Evolutionary conservation across 257 asterid species (phyloP).

Genomic region (Solanum medicagineum): DNA sequence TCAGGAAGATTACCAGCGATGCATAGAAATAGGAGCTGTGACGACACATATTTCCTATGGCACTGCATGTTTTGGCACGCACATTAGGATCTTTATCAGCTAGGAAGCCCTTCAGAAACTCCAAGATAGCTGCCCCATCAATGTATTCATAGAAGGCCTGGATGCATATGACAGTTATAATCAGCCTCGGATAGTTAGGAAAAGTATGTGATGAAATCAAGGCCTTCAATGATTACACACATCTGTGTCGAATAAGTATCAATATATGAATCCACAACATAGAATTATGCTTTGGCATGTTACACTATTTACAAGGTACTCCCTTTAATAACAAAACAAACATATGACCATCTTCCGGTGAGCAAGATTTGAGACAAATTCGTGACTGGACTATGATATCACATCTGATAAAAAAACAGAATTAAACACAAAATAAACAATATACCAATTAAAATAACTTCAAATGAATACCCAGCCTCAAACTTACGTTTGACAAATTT

Average conservation of each 20-base stretch:
- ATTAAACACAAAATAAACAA: not conserved
- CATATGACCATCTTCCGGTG: not conserved
- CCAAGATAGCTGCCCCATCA: slow-evolving; percentile 69
- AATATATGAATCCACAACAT: not conserved
- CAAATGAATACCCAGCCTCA: not conserved
- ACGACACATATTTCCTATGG: slow-evolving; percentile 95
- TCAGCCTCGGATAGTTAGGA: not conserved
- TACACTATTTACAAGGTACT: not conserved
- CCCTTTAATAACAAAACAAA: not conserved
- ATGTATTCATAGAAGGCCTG: slow-evolving; percentile 71
- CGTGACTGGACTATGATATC: not conserved
- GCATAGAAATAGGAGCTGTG: slow-evolving; percentile 86
- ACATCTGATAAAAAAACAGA: not conserved
- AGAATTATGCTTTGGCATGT: not conserved
- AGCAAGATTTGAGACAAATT: not conserved
- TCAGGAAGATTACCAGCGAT: slow-evolving; percentile 41
- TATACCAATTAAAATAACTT: not conserved
- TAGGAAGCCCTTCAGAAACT: slow-evolving; percentile 59
- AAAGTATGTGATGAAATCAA: not conserved
- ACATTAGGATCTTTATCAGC: slow-evolving; percentile 80
- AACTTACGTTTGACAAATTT: not conserved
- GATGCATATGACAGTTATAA: slow-evolving; percentile 14
- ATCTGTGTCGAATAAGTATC: not conserved
- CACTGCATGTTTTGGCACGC: slow-evolving; percentile 92
- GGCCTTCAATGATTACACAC: not conserved